These are phyloP conservation scores for Peronospora farinosa DNA, from an alignment of 352 stramenopile species.

Conservation along the genomic window DNA sequence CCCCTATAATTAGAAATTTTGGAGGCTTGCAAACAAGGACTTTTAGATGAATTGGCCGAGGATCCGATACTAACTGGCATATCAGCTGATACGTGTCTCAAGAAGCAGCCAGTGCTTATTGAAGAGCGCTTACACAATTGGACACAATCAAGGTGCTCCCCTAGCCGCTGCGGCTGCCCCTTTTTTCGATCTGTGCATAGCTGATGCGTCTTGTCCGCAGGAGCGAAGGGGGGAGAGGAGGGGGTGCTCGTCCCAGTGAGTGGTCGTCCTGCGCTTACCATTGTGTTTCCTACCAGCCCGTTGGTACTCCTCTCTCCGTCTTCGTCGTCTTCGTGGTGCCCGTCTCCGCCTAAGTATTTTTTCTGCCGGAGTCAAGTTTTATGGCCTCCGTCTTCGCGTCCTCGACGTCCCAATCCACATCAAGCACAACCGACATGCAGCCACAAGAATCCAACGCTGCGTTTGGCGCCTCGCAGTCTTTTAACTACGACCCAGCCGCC, in stretches of 20 bases:
- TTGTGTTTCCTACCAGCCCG: constrained; percentile 34
- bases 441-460: constrained; percentile 26
- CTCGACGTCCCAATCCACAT: constrained; percentile 24
- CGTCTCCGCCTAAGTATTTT: constrained; percentile 30
- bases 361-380: constrained; percentile 37
- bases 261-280: constrained; percentile 37
- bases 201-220: constrained; percentile 11
- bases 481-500: constrained; percentile 42
- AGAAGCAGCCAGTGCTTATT: constrained; percentile 19
- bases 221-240: constrained; percentile 7
- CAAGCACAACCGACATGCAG: constrained; percentile 26
- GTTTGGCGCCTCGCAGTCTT: constrained; percentile 32
- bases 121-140: constrained; percentile 12
- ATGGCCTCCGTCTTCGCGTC: constrained; percentile 47
- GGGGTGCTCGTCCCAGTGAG: constrained; percentile 11
- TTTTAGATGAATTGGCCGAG: background rate
- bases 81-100: constrained; percentile 26
- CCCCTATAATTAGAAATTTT: background rate
- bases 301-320: constrained; percentile 29
- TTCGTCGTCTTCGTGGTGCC: constrained; percentile 19
- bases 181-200: constrained; percentile 28
- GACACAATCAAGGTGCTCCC: constrained; percentile 19
- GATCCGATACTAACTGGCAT: constrained; percentile 1
- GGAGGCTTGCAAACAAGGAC: background rate
- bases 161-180: constrained; percentile 22